Evolutionary conservation across 164 flowering plant species (phyloP), one percentile per base, ranked within the genome.

Genomic region (Berberis vulgaris): DNA sequence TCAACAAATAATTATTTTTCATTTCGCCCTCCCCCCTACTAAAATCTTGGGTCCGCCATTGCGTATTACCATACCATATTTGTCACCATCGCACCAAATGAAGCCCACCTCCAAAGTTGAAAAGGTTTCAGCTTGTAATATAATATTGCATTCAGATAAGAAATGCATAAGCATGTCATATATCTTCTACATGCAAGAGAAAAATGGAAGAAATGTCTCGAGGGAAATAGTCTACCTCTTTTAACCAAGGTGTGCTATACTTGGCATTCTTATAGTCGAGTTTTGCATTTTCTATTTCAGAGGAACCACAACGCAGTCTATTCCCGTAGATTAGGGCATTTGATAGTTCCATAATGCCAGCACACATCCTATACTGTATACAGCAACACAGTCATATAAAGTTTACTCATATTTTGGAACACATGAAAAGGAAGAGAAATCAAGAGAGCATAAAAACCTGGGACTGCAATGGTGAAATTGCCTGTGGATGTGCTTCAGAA

Each of bases 401-500:
- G 53, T 62, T 55, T 61, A 41, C 65, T 43, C 13, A 58, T 56
- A 3, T 64, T 39, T 39, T 5, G 26, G 5, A 41, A 12, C 41
- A 49, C 9, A 11, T 45, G 8, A 45, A 55, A 41, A 13, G 56
- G 43, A 57, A 42, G 44, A 43, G 41, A 43, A 54, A 40, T 3
- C 40, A 47, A 43, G 42, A 42, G 53, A 44, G 53, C 12, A 45
- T 43, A 52, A 41, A 61, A 41, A 94, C 99, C 97, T 94, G 99
- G 82, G 84, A 79, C 79, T 82, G 93, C 77, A 94, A 73, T 53
- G 91, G 84, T 60, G 97, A 86, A 76, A 94, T 89, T 70, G 99
- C 93, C 62, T 94, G 91, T 44, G 97, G 97, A 80, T 94, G 97
- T 60, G 90, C 97, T 81, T 94, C 97, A 65, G 99, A 94, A 42